Base-by-base conservation (phyloP, 2,329 filamentous ascomycete species). In the Verruconis gallopava region DNA sequence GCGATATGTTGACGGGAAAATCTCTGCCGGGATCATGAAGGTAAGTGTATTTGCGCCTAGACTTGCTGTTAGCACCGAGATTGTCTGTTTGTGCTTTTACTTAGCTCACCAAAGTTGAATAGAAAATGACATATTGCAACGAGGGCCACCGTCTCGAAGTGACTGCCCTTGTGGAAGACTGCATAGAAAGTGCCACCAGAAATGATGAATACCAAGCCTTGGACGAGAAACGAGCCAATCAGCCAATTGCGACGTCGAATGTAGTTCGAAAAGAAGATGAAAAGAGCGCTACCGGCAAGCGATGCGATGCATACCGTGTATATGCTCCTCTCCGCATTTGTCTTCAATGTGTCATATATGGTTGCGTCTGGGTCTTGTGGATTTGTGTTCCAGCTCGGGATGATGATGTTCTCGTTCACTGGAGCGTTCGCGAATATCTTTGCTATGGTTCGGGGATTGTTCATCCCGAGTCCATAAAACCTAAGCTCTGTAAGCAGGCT, bases 1-100 rank as follows among this genome's bases (percentile, higher is more conserved):
- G 17, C 71, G 63, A 49, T 73, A 73, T n/a, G 65, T 59, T 0
- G 71, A 73, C 3, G 71, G 71, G 46, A 73, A 74, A 40, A 72
- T 62, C 47, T 73, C 71, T 12, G 69, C 69, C n/a, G 71, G 67
- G 28, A 73, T 67, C 50, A 60, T 58, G 42, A 60, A 61, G 3
- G 57, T 59, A 2, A 57, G 55, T 3, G 55, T 54, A 37, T 60
- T 60, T 3, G 57, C 54, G 4, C 38, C 45, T 28, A 22, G 22
- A 38, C 15, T 17, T 12, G 11, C 9, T 11, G 15, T 17, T 9
- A 17, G 11, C 9, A 37, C 12, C 9, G 34, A 37, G 11, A 11
- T 12, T 12, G 32, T n/a, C 4, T 14, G 40, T 13, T 9, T 11
- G 3, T 13, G 20, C 45, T 38, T 25, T n/a, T n/a, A n/a, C n/a